Conservation (phyloP, 2,329 filamentous ascomycete species). For the Fusarium sp. region DNA sequence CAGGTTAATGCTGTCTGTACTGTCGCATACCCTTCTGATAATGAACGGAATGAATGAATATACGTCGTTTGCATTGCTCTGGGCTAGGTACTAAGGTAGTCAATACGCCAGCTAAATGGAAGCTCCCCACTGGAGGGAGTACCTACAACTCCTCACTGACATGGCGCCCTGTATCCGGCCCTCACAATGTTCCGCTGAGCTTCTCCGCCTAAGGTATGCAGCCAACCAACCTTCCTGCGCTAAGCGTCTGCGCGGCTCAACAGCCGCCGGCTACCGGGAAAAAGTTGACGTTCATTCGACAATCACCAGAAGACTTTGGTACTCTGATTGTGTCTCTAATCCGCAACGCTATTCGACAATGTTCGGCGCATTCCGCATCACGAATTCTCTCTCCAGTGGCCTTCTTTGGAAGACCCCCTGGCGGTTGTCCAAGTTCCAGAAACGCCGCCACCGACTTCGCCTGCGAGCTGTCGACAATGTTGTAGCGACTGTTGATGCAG, state of each 20-base stretch:
- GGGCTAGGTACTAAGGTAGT: neutral
- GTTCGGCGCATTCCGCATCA: constrained; percentile 86
- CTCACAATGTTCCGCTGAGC: constrained; percentile 43
- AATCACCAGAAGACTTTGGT: constrained; percentile 18
- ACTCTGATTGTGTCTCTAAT: constrained; percentile 5
- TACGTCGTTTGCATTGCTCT: neutral
- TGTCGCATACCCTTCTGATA: neutral
- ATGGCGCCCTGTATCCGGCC: constrained; percentile 18
- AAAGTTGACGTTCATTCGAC: constrained; percentile 39
- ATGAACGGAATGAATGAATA: neutral
- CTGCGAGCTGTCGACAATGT: constrained; percentile 87
- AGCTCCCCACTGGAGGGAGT: neutral
- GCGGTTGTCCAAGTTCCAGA: constrained; percentile 92
- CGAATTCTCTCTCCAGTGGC: constrained; percentile 78
- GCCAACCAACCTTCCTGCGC: constrained; percentile 20
- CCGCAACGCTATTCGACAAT: constrained; percentile 58
- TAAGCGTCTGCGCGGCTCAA: constrained; percentile 17
- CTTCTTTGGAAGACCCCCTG: constrained; percentile 98
- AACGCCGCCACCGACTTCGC: constrained; percentile 84
- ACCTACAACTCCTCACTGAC: neutral
- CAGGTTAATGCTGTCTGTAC: neutral
- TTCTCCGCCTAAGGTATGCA: neutral
- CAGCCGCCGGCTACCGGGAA: constrained; percentile 29
- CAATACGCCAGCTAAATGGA: neutral
- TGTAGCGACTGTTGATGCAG: constrained; percentile 82